Evolutionary conservation across 208 protist species (phyloP).

Genomic region (Trypanosoma vivax): DNA sequence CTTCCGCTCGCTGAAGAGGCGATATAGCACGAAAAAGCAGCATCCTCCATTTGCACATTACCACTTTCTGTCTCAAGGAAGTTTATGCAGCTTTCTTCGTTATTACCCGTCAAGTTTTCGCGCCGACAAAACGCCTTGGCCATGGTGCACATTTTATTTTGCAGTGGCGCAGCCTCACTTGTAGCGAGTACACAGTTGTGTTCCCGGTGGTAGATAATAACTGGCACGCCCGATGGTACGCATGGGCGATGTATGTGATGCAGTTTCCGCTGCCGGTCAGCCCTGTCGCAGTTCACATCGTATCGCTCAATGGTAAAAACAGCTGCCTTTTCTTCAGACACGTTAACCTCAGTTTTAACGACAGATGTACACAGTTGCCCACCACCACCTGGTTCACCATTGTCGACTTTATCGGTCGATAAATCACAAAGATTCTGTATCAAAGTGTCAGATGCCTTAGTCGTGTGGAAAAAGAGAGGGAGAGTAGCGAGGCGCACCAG

Average conservation of each 20-base stretch:
- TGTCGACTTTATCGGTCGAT: background rate
- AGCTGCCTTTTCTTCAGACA: constrained; percentile 56
- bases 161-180: constrained; percentile 35
- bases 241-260: constrained; percentile 43
- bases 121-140: too few species aligned
- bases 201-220: constrained; percentile 60
- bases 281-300: constrained; percentile 48
- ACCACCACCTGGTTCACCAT: background rate
- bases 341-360: constrained; percentile 50
- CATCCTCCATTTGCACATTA: constrained; percentile 7
- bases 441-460: constrained; percentile 15
- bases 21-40: too few species aligned
- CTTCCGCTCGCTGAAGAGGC: too few species aligned
- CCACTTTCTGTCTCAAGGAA: background rate
- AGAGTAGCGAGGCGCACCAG: constrained; percentile 39
- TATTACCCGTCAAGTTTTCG: too few species aligned
- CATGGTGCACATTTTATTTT: too few species aligned
- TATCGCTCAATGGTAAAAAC: constrained; percentile 61
- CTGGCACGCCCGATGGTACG: constrained; percentile 39
- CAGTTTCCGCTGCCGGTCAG: constrained; percentile 42
- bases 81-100: constrained; percentile 13
- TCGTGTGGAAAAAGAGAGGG: constrained; percentile 65
- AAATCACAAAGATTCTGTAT: constrained; percentile 11
- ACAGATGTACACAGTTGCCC: background rate
- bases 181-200: constrained; percentile 54